Percentiles rank a stretch among this genome's conserved stretches.
phyloP scores from a whole-genome alignment of 106 monocot species.

The Platanthera zijinensis region DNA sequence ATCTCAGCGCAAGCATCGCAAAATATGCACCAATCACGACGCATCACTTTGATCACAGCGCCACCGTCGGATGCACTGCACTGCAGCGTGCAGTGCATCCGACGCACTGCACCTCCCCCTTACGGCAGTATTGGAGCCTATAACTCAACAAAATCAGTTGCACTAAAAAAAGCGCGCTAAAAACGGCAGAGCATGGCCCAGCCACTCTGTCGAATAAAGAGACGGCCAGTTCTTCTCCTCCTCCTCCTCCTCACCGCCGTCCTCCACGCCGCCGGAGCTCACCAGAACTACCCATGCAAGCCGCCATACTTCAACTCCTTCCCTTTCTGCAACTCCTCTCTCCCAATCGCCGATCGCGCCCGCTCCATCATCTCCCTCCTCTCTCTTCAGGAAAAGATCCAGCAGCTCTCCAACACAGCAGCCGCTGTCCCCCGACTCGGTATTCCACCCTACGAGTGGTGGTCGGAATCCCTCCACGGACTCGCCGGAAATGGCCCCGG shows the following conservation, averaged over 20 bases:
- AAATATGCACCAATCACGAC: too few relatives aligned
- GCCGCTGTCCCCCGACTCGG: constrained; percentile 72
- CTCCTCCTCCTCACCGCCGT: background rate
- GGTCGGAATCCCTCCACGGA: constrained; percentile 97
- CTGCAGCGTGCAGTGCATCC: too few relatives aligned
- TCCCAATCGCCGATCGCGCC: constrained; percentile 49
- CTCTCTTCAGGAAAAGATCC: constrained; percentile 57
- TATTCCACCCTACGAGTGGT: constrained; percentile 74
- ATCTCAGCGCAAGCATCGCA: too few relatives aligned
- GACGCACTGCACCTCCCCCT: too few relatives aligned
- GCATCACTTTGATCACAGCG: too few relatives aligned
- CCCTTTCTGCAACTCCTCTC: constrained; percentile 78
- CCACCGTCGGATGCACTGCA: too few relatives aligned
- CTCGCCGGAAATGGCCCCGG: constrained; percentile 77
- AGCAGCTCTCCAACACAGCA: constrained; percentile 64
- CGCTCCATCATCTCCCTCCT: constrained; percentile 59
- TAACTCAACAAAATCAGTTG: too few relatives aligned
- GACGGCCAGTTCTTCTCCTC: background rate
- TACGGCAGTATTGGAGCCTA: too few relatives aligned
- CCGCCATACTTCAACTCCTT: constrained; percentile 27
- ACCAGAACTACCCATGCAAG: constrained; percentile 28
- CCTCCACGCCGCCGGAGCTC: background rate
- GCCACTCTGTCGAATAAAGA: background rate
- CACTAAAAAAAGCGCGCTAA: background rate
- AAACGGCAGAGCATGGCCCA: background rate